Conservation (phyloP, 768 basidiomycete species). For the Russula virescens region DNA sequence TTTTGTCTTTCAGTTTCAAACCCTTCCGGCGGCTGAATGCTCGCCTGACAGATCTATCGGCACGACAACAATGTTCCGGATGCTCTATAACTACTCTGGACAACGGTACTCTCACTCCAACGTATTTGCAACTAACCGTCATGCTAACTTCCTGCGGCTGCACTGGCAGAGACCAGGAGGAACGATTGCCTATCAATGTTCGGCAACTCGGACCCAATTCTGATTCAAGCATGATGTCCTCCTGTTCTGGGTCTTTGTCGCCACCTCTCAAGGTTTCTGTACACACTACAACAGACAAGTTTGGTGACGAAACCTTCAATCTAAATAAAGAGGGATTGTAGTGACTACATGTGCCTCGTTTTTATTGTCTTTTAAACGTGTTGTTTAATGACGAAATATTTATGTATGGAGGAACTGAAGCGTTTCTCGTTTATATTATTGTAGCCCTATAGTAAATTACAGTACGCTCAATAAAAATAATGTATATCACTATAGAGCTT, state of each 20-base stretch:
- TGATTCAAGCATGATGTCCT: not conserved
- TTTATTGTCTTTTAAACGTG: no score
- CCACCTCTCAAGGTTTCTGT: conserved; percentile 1
- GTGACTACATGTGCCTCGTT: no score
- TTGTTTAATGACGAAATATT: no score
- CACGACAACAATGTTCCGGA: conserved; percentile 6
- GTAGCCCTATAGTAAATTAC: no score
- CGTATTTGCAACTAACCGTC: no score
- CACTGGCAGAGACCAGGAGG: not conserved
- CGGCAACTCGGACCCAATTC: not conserved
- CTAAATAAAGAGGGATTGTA: no score
- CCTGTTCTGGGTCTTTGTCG: no score
- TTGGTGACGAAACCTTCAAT: not conserved
- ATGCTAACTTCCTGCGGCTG: not conserved
- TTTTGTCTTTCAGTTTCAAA: not conserved
- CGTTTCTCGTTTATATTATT: no score
- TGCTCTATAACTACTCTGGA: not conserved
- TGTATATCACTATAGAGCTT: no score
- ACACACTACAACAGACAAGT: not conserved
- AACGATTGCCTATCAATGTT: not conserved
- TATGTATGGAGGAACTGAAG: no score
- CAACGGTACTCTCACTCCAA: not conserved
- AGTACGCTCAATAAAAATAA: no score
- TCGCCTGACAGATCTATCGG: not conserved
- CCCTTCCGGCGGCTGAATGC: not conserved